These are phyloP conservation scores for Yarrowia sp. DNA, from an alignment of 805 yeast genomes.

Conservation along the genomic window DNA sequence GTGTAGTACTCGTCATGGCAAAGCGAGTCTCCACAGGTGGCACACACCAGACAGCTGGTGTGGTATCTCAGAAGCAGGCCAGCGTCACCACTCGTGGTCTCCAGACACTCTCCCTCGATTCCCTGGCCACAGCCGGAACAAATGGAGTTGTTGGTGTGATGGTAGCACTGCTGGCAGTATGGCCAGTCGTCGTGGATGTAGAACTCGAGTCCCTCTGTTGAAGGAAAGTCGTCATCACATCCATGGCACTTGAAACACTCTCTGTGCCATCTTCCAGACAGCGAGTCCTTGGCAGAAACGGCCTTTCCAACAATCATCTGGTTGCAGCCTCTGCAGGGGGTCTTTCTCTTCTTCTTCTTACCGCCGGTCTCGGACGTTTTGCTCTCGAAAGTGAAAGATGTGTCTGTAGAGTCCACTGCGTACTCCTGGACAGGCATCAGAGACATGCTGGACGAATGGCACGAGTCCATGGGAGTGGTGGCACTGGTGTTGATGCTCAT, in stretches of 20 bases:
- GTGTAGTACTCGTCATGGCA: constrained; percentile 49
- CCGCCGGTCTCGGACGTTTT: neutral
- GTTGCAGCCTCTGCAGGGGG: constrained; percentile 73
- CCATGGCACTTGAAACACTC: constrained; percentile 77
- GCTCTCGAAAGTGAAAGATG: constrained; percentile 29
- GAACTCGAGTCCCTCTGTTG: constrained; percentile 47
- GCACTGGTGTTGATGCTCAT: constrained; percentile 29
- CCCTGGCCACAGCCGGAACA: constrained; percentile 76
- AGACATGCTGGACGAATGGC: constrained; percentile 13
- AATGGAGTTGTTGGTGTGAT: constrained; percentile 72
- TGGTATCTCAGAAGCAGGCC: constrained; percentile 78
- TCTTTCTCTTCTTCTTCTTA: constrained; percentile 26
- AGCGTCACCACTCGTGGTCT: constrained; percentile 50
- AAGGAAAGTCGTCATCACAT: constrained; percentile 60
- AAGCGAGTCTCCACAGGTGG: constrained; percentile 56
- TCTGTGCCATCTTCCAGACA: constrained; percentile 89
- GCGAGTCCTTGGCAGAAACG: constrained; percentile 81
- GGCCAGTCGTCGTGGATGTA: constrained; percentile 83
- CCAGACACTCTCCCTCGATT: constrained; percentile 90
- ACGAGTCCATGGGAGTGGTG: constrained; percentile 36
- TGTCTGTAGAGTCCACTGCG: constrained; percentile 11
- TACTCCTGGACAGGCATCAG: constrained; percentile 31
- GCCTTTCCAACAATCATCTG: constrained; percentile 65
- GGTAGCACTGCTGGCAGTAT: constrained; percentile 80
- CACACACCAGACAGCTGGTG: constrained; percentile 71